Percentiles rank a stretch among this genome's conserved stretches.
Conservation (phyloP, 805 yeast genomes). For the Candida koratica region DNA sequence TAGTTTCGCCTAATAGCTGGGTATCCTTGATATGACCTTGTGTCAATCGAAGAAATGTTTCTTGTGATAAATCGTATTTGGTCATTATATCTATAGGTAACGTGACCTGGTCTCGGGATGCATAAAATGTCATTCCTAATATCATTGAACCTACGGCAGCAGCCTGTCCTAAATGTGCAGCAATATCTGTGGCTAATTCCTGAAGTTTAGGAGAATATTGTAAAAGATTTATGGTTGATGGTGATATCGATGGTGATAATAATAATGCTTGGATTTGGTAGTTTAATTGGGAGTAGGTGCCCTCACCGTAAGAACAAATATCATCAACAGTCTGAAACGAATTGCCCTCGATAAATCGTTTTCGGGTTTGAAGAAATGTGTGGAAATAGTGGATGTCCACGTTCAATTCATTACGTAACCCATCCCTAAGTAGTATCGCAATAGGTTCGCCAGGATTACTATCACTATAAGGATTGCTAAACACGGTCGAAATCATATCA, state of each 20-base stretch:
- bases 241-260: constrained; percentile 55
- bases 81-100: constrained; percentile 63
- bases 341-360: constrained; percentile 46
- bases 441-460: constrained; percentile 58
- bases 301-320: constrained; percentile 76
- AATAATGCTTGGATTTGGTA: constrained; percentile 60
- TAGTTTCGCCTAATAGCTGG: constrained; percentile 21
- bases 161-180: constrained; percentile 83
- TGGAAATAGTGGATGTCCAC: constrained; percentile 54
- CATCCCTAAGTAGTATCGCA: constrained; percentile 52
- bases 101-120: constrained; percentile 48
- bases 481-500: constrained; percentile 50
- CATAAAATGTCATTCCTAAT: constrained; percentile 57
- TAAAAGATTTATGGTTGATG: constrained; percentile 48
- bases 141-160: constrained; percentile 64
- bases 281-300: constrained; percentile 68
- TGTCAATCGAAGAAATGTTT: constrained; percentile 47
- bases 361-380: constrained; percentile 57
- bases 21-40: constrained; percentile 39
- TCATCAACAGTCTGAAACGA: constrained; percentile 49
- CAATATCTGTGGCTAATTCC: constrained; percentile 49
- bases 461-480: constrained; percentile 30
- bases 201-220: constrained; percentile 45
- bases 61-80: constrained; percentile 56
- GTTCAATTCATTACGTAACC: constrained; percentile 45